These are phyloP conservation scores for Candida rishiriensis DNA, from an alignment of 805 yeast genomes.

Conservation along the genomic window DNA sequence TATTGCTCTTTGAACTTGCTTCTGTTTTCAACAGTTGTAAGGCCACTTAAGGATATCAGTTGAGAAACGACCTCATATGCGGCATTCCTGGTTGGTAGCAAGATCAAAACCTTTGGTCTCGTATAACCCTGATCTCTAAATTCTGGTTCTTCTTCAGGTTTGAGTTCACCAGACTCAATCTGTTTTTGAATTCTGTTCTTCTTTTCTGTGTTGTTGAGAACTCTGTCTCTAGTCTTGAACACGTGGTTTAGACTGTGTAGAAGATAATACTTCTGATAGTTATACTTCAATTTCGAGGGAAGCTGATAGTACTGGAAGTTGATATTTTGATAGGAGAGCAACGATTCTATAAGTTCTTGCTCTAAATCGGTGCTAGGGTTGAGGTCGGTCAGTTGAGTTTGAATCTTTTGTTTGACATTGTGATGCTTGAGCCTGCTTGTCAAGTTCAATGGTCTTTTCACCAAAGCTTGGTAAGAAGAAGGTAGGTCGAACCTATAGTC, in stretches of 20 bases:
- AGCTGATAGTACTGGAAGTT: constrained; percentile 50
- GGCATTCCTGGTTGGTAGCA: constrained; percentile 79
- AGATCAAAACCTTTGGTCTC: constrained; percentile 78
- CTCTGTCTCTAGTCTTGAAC: constrained; percentile 79
- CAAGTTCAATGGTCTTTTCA: constrained; percentile 7
- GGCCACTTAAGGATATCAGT: constrained; percentile 57
- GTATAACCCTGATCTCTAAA: constrained; percentile 93
- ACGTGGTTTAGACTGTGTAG: constrained; percentile 81
- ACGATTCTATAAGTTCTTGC: constrained; percentile 50
- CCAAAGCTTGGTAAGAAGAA: constrained; percentile 2
- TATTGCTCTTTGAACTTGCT: constrained; percentile 73
- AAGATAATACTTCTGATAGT: constrained; percentile 57
- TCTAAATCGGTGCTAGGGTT: constrained; percentile 40
- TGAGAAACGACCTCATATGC: constrained; percentile 66
- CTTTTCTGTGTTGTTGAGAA: constrained; percentile 70
- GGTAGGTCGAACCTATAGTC: constrained; percentile 25
- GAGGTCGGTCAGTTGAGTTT: constrained; percentile 31
- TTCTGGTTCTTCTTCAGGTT: constrained; percentile 45
- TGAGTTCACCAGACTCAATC: constrained; percentile 32
- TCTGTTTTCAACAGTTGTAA: constrained; percentile 75
- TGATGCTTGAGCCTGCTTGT: constrained; percentile 25
- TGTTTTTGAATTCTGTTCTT: constrained; percentile 35
- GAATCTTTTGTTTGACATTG: constrained; percentile 44
- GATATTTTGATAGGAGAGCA: constrained; percentile 71
- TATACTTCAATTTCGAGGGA: constrained; percentile 29